Evolutionary conservation across 108 stramenopile species (phyloP), one percentile per base, ranked within the genome.

Genomic region (Aurantiochytrium sp.): DNA sequence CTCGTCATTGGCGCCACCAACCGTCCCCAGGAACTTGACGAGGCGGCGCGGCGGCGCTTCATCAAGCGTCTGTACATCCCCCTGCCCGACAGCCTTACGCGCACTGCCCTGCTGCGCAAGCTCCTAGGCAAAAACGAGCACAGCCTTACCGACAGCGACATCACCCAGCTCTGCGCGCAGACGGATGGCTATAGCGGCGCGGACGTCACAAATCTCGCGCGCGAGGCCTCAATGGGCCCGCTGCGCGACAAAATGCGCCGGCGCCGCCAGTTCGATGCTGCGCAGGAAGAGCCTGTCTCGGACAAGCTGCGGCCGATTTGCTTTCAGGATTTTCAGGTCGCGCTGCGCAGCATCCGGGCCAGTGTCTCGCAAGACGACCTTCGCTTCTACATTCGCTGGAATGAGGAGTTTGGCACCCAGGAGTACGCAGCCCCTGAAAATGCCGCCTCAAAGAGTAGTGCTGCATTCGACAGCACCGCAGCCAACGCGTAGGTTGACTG

Each of bases 1-100:
- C 89, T 99, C 37, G 92, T 96, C 34, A 95, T 99, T 85, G 99
- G 99, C 30, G 98, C 98, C 0, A 99, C 99, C 0, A 99, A 99
- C 89, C 89, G 96, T 36, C 99, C 99, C 4, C 96, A 97, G 68
- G 99, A 99, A 91, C 91, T 99, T 54, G 98, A 99, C 89, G 98
- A 99, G 89, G 99, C 99, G 0, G 99, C 98, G 0, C 93, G 99
- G n/a, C 89, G 98, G 65, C 59, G 89, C n/a, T 94, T 94, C 50
- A 92, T 93, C 48, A 93, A 93, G 69, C 91, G 93, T 0, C 89
- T 99, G 55, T 99, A 99, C 90, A 97, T 99, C 81, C 97, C 98
- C 6, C 92, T 99, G 32, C 99, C 99, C 10, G 93, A 94, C 5
- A 90, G 92, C 50, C 85, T 42, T 3, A 97, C 95, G 68, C 92